These are phyloP conservation scores for Aspergillus chevalieri DNA, from an alignment of 2,329 filamentous ascomycete genomes.

Conservation along the genomic window DNA sequence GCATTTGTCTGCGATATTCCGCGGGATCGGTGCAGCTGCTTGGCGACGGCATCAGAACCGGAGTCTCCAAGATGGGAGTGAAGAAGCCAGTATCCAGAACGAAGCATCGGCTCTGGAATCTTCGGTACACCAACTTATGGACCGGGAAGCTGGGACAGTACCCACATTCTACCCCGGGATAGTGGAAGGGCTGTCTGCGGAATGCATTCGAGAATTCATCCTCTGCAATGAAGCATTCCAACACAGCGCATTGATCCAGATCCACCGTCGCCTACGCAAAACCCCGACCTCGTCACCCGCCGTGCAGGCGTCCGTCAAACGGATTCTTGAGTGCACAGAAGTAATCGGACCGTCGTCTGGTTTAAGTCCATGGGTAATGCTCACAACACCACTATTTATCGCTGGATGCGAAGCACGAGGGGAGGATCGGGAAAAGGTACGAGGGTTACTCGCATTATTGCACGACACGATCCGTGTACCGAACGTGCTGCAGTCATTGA, in stretches of 20 bases:
- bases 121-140: constrained; percentile 30
- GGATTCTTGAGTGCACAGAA: constrained; percentile 34
- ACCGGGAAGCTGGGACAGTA: constrained; percentile 20
- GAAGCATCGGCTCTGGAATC: constrained; percentile 29
- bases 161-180: constrained; percentile 34
- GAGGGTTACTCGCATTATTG: constrained; percentile 26
- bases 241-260: constrained; percentile 39
- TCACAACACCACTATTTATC: constrained; percentile 40
- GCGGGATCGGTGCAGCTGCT: constrained; percentile 33
- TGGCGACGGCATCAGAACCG: constrained; percentile 22
- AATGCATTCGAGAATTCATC: constrained; percentile 30
- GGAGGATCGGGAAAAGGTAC: constrained; percentile 30
- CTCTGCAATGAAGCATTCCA: constrained; percentile 41
- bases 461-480: constrained; percentile 37
- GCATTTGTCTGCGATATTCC: constrained; percentile 33
- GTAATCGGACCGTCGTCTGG: constrained; percentile 34
- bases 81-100: constrained; percentile 13
- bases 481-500: constrained; percentile 37
- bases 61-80: constrained; percentile 5
- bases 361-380: constrained; percentile 37
- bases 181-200: constrained; percentile 24
- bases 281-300: constrained; percentile 22
- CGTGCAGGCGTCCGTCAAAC: constrained; percentile 31
- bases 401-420: constrained; percentile 37
- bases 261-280: constrained; percentile 33